Evolutionary conservation across 495 filamentous ascomycete genomes (phyloP).

Genomic region (Chaetomium tenue): DNA sequence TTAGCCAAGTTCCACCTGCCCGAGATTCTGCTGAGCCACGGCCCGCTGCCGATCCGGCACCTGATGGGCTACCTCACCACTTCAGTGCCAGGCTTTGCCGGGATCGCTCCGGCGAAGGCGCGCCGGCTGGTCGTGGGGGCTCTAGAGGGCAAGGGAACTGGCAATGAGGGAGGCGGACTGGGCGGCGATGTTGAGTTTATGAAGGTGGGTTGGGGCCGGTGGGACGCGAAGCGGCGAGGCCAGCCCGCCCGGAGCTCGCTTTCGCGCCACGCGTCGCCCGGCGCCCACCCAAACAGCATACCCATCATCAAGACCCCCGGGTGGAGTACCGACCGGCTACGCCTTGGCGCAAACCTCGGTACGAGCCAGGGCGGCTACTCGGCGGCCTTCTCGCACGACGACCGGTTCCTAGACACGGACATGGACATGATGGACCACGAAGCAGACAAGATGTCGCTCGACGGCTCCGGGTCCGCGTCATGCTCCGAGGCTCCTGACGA

Average conservation of each 20-base stretch:
- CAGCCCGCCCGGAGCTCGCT: slow-evolving; percentile 54
- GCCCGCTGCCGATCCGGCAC: slow-evolving; percentile 89
- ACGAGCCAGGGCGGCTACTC: slow-evolving; percentile 56
- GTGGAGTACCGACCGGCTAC: slow-evolving; percentile 49
- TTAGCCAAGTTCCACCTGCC: slow-evolving; percentile 91
- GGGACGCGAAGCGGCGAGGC: slow-evolving; percentile 78
- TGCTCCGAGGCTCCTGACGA: slow-evolving; percentile 75
- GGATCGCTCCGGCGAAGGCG: slow-evolving; percentile 88
- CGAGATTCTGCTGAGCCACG: slow-evolving; percentile 82
- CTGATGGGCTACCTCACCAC: slow-evolving; percentile 91
- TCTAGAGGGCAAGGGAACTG: slow-evolving; percentile 69
- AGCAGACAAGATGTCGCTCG: slow-evolving; percentile 95
- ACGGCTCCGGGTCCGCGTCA: slow-evolving; percentile 66
- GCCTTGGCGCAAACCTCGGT: slow-evolving; percentile 44
- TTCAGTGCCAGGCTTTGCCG: slow-evolving; percentile 87
- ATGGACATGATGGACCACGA: slow-evolving; percentile 75
- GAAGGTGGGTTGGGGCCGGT: slow-evolving; percentile 96
- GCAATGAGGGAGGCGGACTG: slow-evolving; percentile 61
- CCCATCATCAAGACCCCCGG: slow-evolving; percentile 59
- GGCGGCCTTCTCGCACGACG: slow-evolving; percentile 69
- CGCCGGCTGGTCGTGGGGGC: slow-evolving; percentile 83
- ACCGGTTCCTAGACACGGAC: slow-evolving; percentile 54
- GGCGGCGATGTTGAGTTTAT: slow-evolving; percentile 83
- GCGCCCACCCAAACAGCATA: slow-evolving; percentile 58
- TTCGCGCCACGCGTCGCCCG: slow-evolving; percentile 48